These are phyloP conservation scores for Yarrowia sp. DNA, from an alignment of 805 yeast genomes.

Conservation along the genomic window DNA sequence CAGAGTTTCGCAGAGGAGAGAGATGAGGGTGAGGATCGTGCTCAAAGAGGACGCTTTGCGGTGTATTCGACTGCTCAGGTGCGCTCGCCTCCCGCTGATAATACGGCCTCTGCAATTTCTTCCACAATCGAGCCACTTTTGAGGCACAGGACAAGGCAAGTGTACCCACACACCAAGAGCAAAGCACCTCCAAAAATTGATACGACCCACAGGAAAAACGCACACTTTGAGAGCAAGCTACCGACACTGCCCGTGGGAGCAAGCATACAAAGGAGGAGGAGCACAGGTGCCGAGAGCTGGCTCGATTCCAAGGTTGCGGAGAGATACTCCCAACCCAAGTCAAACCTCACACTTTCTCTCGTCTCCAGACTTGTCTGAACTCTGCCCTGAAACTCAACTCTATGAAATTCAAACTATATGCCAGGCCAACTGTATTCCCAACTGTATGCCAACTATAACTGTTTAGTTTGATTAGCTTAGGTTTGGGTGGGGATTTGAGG, in stretches of 20 bases:
- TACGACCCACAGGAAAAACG: neutral
- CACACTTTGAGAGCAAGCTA: neutral
- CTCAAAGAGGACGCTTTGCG: too few relatives aligned
- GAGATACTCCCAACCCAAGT: too few relatives aligned
- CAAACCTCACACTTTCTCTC: neutral
- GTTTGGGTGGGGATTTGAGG: neutral
- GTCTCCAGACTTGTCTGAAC: slow-evolving; percentile 18
- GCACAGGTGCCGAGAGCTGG: too few relatives aligned
- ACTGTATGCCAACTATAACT: slow-evolving; percentile 36
- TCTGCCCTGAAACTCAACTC: slow-evolving; percentile 39
- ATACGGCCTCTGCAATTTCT: too few relatives aligned
- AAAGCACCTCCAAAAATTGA: too few relatives aligned
- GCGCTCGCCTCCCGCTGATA: too few relatives aligned
- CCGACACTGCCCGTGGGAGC: too few relatives aligned
- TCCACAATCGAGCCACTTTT: too few relatives aligned
- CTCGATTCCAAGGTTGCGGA: too few relatives aligned
- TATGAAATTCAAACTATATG: slow-evolving; percentile 36
- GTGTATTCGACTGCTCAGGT: too few relatives aligned
- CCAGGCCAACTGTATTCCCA: slow-evolving; percentile 22
- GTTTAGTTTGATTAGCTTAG: slow-evolving; percentile 26
- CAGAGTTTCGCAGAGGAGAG: neutral
- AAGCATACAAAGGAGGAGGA: too few relatives aligned
- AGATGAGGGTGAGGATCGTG: neutral
- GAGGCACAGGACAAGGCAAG: neutral
- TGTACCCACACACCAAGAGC: too few relatives aligned